Percentiles rank a stretch among this genome's conserved stretches.
These are phyloP conservation scores for Boletus fagicola DNA, from an alignment of 768 basidiomycete genomes.

Conservation along the genomic window DNA sequence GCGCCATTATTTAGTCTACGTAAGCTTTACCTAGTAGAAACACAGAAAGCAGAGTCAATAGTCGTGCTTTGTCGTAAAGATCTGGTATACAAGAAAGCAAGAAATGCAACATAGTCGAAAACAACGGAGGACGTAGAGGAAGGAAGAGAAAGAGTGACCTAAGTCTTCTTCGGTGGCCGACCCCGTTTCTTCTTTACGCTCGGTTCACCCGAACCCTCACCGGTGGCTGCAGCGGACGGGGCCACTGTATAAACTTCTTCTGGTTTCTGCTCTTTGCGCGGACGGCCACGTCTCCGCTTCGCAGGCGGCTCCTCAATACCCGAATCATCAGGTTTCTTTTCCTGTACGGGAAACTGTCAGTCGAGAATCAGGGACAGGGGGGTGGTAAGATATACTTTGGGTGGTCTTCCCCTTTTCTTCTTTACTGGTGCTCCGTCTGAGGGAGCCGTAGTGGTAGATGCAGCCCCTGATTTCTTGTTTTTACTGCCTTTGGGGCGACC, in stretches of 20 bases:
- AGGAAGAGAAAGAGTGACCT: slow-evolving; percentile 8
- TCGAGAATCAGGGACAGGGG: slow-evolving; percentile 24
- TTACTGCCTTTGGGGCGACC: slow-evolving; percentile 91
- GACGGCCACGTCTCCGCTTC: slow-evolving; percentile 73
- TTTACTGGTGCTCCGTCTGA: slow-evolving; percentile 35
- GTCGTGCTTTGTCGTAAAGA: slow-evolving; percentile 34
- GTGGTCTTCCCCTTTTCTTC: slow-evolving; percentile 51
- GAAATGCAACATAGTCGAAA: slow-evolving; percentile 31
- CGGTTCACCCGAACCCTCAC: slow-evolving; percentile 46
- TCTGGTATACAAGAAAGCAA: slow-evolving; percentile 37
- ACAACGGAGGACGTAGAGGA: slow-evolving; percentile 12
- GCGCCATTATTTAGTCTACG: slow-evolving; percentile 36
- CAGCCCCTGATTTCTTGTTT: slow-evolving; percentile 52
- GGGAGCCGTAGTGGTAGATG: slow-evolving; percentile 28
- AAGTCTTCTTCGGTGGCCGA: slow-evolving; percentile 55
- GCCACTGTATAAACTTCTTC: slow-evolving; percentile 39
- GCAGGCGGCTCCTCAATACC: slow-evolving; percentile 50
- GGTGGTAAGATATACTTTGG: slow-evolving; percentile 39
- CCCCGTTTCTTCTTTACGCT: slow-evolving; percentile 68
- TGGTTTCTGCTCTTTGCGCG: slow-evolving; percentile 62
- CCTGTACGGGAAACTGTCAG: slow-evolving; percentile 19
- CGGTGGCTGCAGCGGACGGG: slow-evolving; percentile 27
- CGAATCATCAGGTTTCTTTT: slow-evolving; percentile 43
- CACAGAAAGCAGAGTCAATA: slow-evolving; percentile 36
- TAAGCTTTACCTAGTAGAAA: slow-evolving; percentile 34